Evolutionary conservation across 2,329 filamentous ascomycete species (phyloP).

Genomic region (Diplodia intermedia): DNA sequence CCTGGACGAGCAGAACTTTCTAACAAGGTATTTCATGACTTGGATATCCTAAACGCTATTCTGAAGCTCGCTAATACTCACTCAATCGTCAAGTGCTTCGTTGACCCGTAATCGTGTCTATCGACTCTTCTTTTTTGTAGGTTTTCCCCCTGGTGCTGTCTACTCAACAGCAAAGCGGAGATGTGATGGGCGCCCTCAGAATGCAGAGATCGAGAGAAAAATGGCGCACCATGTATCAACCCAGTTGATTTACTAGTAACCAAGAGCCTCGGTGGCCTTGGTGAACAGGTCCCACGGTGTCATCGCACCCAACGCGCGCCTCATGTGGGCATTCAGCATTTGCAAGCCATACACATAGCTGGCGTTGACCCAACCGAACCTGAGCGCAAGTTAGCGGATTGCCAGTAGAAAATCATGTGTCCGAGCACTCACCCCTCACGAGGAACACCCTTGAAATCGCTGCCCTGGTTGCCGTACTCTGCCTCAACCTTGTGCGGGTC

Average conservation of each 20-base stretch:
- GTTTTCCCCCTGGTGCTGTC: background rate
- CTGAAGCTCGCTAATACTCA: conserved; percentile 4
- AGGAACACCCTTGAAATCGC: conserved; percentile 93
- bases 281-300: conserved; percentile 86
- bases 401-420: background rate
- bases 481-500: conserved; percentile 94
- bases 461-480: conserved; percentile 96
- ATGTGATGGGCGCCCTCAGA: background rate
- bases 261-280: conserved; percentile 62
- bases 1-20: background rate
- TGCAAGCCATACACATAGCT: conserved; percentile 94
- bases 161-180: background rate
- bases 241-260: conserved; percentile 32
- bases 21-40: background rate
- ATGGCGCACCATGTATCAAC: background rate
- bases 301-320: conserved; percentile 83
- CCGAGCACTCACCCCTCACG: conserved; percentile 81
- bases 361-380: conserved; percentile 98
- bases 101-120: background rate
- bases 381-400: conserved; percentile 50
- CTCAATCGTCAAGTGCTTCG: background rate
- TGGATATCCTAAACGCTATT: conserved; percentile 18
- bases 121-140: background rate
- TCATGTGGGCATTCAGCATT: conserved; percentile 87
- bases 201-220: background rate